phyloP scores from a whole-genome alignment of 805 yeast genomes.

The Lipomyces yamadae region DNA sequence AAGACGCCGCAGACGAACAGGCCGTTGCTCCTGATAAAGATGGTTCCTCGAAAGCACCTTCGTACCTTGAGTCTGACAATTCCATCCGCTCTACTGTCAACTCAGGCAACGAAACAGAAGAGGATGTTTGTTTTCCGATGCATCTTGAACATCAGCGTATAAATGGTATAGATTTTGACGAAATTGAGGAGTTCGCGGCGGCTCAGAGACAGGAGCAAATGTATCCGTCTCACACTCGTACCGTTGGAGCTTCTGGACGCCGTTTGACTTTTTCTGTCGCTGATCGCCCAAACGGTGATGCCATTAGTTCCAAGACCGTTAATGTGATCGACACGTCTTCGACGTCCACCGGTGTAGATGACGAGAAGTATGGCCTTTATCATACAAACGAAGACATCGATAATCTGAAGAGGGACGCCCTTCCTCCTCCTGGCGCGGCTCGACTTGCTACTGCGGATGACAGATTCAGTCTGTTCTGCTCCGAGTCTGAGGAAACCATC shows the following conservation, averaged over 20 bases:
- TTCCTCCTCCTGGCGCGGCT: slow-evolving; percentile 30
- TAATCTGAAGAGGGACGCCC: slow-evolving; percentile 22
- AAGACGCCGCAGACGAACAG: neutral
- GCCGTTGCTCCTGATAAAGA: slow-evolving; percentile 6
- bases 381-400: slow-evolving; percentile 19
- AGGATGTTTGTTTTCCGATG: slow-evolving; percentile 97
- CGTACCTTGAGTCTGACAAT: slow-evolving; percentile 26
- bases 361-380: slow-evolving; percentile 13
- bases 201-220: slow-evolving; percentile 43
- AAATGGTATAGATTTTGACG: slow-evolving; percentile 88
- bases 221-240: slow-evolving; percentile 31
- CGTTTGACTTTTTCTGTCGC: slow-evolving; percentile 28
- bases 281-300: neutral
- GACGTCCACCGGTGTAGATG: slow-evolving; percentile 10
- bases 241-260: slow-evolving; percentile 26
- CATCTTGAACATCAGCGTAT: slow-evolving; percentile 55
- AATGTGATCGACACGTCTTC: slow-evolving; percentile 8
- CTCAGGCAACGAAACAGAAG: slow-evolving; percentile 79
- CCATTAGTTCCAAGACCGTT: slow-evolving; percentile 7
- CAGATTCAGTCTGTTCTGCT: slow-evolving; percentile 79
- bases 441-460: slow-evolving; percentile 48
- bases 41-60: neutral
- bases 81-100: slow-evolving; percentile 34
- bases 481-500: slow-evolving; percentile 82
- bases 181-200: slow-evolving; percentile 73